Base-by-base conservation (phyloP, 2,329 filamentous ascomycete genomes). In the Fusarium albidum region DNA sequence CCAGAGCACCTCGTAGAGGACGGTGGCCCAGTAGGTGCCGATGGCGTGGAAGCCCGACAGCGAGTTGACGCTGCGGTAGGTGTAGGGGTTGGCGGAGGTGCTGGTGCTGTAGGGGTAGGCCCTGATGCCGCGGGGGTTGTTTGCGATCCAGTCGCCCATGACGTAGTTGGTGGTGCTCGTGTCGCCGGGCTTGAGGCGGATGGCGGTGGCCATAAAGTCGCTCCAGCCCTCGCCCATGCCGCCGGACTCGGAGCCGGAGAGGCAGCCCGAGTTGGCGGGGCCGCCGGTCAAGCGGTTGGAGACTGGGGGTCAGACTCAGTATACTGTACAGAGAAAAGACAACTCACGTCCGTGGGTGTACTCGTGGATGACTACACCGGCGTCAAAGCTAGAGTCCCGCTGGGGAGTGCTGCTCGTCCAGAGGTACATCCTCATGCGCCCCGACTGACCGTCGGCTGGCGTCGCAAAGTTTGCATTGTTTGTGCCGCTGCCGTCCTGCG, bases 381-480 rank as follows among this genome's bases (percentile, higher is more conserved):
- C 79, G 40, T 87, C 83, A 57, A 87, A 86, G n/a, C 76, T 70
- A 52, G 77, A 79, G 68, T 86, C 83, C 7, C 82, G 75, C 48
- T 73, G 65, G 0, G 81, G 81, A 0, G 68, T 77, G 7, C 78
- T 75, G 9, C 62, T 59, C 9, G 73, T 79, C 80, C 81, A 87
- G 40, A 86, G 68, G 65, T 79, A 85, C 82, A 86, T 85, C 17
- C 79, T 69, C 83, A 87, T 86, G 26, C 81, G 77, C 12, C 78
- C 79, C 3, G 71, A 68, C 34, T 73, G 67, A 9, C 82, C 82
- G 55, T 85, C 82, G 0, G 75, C 73, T 0, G 80, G 81, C 0
- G 82, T 82, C 6, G 77, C 75, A 56, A 86, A 85, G 70, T 83
- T 79, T 51, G 83, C 83, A 54, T 86, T 86, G 72, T 86, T 82